phyloP scores from a whole-genome alignment of 208 protist species.

The Leishmania martiniquensis region DNA sequence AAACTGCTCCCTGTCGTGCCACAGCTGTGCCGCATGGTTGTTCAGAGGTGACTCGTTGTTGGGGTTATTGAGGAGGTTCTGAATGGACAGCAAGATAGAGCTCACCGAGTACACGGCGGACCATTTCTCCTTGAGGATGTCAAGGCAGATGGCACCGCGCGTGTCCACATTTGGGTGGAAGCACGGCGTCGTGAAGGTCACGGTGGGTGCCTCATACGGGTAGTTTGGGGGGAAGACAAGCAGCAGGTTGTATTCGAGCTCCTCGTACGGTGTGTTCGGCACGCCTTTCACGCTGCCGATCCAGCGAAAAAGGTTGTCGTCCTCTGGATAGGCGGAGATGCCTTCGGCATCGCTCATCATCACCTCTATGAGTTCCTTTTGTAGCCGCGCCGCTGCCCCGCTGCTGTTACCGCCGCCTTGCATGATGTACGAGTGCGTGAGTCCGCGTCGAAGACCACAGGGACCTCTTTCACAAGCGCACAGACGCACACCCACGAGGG shows the following conservation, averaged over 20 bases:
- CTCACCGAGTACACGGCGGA: slow-evolving; percentile 95
- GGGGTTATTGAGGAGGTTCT: slow-evolving; percentile 95
- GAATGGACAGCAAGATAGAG: slow-evolving; percentile 96
- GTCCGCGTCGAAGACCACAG: neutral
- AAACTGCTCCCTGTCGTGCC: slow-evolving; percentile 80
- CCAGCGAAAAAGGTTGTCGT: slow-evolving; percentile 95
- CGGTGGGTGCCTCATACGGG: slow-evolving; percentile 93
- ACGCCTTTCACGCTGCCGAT: slow-evolving; percentile 88
- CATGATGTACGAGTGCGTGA: slow-evolving; percentile 11
- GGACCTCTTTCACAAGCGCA: neutral
- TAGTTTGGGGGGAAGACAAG: slow-evolving; percentile 94
- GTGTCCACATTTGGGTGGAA: slow-evolving; percentile 97
- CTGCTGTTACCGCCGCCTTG: slow-evolving; percentile 30
- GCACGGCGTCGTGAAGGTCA: slow-evolving; percentile 94
- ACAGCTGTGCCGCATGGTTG: slow-evolving; percentile 92
- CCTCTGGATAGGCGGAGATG: slow-evolving; percentile 95
- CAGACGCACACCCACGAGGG: neutral
- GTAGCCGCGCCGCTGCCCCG: slow-evolving; percentile 79
- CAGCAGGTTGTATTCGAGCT: slow-evolving; percentile 91
- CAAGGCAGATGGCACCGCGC: slow-evolving; percentile 96
- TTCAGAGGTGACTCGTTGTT: slow-evolving; percentile 97
- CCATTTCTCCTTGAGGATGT: slow-evolving; percentile 98
- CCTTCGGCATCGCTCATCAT: slow-evolving; percentile 89
- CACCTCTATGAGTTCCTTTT: slow-evolving; percentile 95
- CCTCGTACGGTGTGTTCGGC: slow-evolving; percentile 91